Evolutionary conservation across 2,329 filamentous ascomycete genomes (phyloP).

Genomic region (Xylariaceae sp.): DNA sequence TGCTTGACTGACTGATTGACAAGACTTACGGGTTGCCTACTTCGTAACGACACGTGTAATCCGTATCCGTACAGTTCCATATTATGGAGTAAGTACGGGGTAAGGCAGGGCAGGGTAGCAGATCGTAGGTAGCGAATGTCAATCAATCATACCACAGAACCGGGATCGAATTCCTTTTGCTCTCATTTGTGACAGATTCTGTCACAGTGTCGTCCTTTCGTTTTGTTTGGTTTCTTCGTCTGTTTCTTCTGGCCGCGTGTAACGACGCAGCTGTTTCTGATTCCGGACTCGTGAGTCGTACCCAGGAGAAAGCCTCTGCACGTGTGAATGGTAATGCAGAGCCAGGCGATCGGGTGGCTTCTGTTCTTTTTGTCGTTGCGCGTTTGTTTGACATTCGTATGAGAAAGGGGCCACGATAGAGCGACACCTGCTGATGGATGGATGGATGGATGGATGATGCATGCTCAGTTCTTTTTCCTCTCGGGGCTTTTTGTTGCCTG

Average conservation of each 20-base stretch:
- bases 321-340: neutral
- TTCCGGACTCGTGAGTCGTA: neutral
- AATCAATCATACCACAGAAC: neutral
- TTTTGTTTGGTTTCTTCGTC: neutral
- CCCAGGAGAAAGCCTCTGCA: neutral
- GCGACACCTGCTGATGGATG: neutral
- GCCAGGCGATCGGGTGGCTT: neutral
- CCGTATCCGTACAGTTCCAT: neutral
- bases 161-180: neutral
- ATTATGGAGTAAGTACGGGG: too few relatives aligned
- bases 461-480: neutral
- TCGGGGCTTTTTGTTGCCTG: neutral
- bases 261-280: neutral
- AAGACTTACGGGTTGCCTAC: neutral
- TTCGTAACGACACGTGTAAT: neutral
- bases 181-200: neutral
- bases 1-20: too few relatives aligned
- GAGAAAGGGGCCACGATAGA: neutral
- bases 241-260: neutral
- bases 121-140: too few relatives aligned
- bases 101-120: too few relatives aligned
- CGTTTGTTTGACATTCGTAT: neutral
- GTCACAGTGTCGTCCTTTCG: neutral
- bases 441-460: neutral
- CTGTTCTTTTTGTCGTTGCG: neutral